Evolutionary conservation across 805 yeast species (phyloP), one percentile per base, ranked within the genome.

Genomic region (Starmerella ratchasimensis): DNA sequence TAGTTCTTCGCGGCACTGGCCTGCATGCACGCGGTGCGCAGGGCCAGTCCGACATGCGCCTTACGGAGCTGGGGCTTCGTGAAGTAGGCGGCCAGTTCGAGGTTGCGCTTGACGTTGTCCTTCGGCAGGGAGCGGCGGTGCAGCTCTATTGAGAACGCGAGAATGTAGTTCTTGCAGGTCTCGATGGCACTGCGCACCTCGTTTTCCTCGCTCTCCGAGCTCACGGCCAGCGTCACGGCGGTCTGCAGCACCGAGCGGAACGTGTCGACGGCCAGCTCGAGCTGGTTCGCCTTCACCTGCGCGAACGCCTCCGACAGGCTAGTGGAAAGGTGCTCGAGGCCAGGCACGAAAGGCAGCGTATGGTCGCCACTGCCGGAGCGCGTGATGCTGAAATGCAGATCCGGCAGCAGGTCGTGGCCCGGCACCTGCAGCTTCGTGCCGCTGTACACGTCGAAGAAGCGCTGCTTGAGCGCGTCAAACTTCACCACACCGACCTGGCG

Each of bases 81-180:
- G 66, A 90, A 93, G 61, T 88, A 88, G 1, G 97, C 93, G 5
- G 98, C 97, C 48, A 90, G 65, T 60, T 90, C 97, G 54, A 90
- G 68, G 59, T 83, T 86, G 46, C 97, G 79, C 59, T 83, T 79
- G 38, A 79, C 65, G 22, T 69, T 69, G 10, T 50, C 44, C 9
- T 76, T 67, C 23, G 79, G 81, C 41, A 93, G 61, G 9, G 79
- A 56, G 61, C 97, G 83, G 61, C 99, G 86, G 39, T 71, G 71
- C 46, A 88, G 68, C 60, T 90, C 99, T 46, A 90, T 82, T 17
- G 93, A 79, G 47, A 88, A 69, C 20, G 97, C 98, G 36, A 90
- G 58, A 51, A 90, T 84, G 60, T 90, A 90, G 57, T 88, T 94
- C 49, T 80, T 77, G 59, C 94, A 80, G 43, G 80, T 65, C 13